Evolutionary conservation across 208 protist genomes (phyloP), one percentile per base, ranked within the genome.

Genomic region (Leishmania tarentolae): DNA sequence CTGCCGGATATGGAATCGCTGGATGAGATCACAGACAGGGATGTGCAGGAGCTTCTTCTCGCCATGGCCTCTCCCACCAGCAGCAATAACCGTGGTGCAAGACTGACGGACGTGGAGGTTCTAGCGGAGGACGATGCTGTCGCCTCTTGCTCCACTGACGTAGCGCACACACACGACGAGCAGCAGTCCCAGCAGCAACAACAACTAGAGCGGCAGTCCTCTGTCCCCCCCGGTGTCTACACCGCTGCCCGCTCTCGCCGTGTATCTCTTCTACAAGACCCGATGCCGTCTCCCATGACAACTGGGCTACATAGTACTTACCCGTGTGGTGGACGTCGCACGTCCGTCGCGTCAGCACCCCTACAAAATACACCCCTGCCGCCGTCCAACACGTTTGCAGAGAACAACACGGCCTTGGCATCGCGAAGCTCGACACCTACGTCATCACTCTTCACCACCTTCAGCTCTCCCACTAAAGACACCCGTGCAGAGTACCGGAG

Each of bases 1-100:
- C 65, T 82, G 57, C 83, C 83, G 19, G 83, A 86, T 75, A 61
- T 86, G 56, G 83, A 86, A 63, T 80, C 81, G 66, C 75, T 88
- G 66, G 68, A 79, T 46, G 85, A 88, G 56, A 81, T 88, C 74
- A 81, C 77, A 9, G 85, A 88, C 50, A 37, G 37, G 40, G 85
- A 88, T 66, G 85, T 83, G 78, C 80, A 85, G 73, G 80, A 80
- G 56, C 75, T 88, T 21, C 84, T 88, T 0, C 7, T 82, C 3
- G 17, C 79, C 3, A 75, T 86, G 65, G 35, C 44, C 9, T 42
- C 82, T 50, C 35, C 59, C 17, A 21, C 52, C 31, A 40, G 52
- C 37, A 66, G 56, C 35, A 31, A 63, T 63, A 24, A 15, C 69
- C 69, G 42, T 50, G 42, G 9, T 50, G 28, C 21, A 73, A 50